Percentiles rank a stretch among this genome's conserved stretches.
These are phyloP conservation scores for Termitomyces sp. DNA, from an alignment of 768 basidiomycete species.

Conservation along the genomic window DNA sequence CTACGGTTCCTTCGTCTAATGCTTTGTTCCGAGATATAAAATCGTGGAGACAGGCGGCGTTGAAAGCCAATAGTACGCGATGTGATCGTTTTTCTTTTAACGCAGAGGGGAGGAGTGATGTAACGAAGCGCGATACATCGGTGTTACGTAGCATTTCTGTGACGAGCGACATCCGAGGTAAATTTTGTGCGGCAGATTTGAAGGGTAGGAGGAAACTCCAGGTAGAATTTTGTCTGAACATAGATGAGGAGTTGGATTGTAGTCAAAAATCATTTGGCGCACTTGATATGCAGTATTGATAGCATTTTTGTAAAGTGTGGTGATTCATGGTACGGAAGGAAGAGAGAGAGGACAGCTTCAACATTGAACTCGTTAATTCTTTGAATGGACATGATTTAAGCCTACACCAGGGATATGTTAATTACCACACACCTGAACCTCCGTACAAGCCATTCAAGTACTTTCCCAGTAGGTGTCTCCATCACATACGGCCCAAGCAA, in stretches of 20 bases:
- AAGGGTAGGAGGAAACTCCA: constrained; percentile 73
- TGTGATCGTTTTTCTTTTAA: constrained; percentile 52
- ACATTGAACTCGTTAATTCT: constrained; percentile 96
- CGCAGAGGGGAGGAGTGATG: constrained; percentile 58
- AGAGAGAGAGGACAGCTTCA: constrained; percentile 69
- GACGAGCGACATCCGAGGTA: constrained; percentile 72
- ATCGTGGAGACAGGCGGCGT: constrained; percentile 74
- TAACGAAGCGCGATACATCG: constrained; percentile 71
- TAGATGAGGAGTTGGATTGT: background rate
- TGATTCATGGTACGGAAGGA: constrained; percentile 93
- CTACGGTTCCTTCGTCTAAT: constrained; percentile 64
- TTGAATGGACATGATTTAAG: constrained; percentile 6
- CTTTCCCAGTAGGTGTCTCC: constrained; percentile 75
- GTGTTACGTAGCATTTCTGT: constrained; percentile 71
- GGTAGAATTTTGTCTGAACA: constrained; percentile 50
- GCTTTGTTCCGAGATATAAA: constrained; percentile 60
- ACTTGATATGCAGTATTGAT: constrained; percentile 79
- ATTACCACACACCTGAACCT: constrained; percentile 70
- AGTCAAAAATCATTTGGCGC: constrained; percentile 18
- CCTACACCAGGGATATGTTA: background rate
- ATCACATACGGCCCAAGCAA: constrained; percentile 79
- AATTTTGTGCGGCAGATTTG: constrained; percentile 70
- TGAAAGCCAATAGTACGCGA: constrained; percentile 77
- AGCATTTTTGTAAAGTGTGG: constrained; percentile 93
- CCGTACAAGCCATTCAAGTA: constrained; percentile 92